Base-by-base conservation (phyloP, 2,329 filamentous ascomycete genomes). In the Fusarium coicis region DNA sequence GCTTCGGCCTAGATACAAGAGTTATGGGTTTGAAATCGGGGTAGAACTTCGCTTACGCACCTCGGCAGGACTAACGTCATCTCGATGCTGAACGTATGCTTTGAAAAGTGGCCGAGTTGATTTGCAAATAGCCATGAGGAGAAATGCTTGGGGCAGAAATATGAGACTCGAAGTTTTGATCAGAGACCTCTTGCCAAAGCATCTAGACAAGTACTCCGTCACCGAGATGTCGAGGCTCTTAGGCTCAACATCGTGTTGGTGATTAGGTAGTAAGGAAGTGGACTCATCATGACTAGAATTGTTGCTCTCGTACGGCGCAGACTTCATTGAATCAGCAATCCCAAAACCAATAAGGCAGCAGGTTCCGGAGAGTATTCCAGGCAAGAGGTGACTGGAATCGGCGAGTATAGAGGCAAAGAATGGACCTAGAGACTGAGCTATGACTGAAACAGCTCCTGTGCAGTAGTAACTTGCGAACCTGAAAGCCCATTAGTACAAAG, bases 31-130 rank as follows among this genome's bases (percentile, higher is more conserved):
- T 11, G 37, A 39, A 39, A 39, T 39, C 37, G 37, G 19, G 7
- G 37, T 7, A 39, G 10, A 39, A 39, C 11, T 21, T 40, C 5
- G 4, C 14, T 28, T 12, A 7, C 30, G 4, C 7, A 57, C 54
- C 39, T 57, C 28, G 12, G n/a, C 36, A 28, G 54, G 30, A 4
- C 23, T 47, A 21, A 34, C n/a, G 16, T 26, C 12, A 15, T 57
- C 54, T 36, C 40, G 34, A 16, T 57, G 40, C 28, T 57, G 54
- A 7, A 57, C 36, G 15, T 57, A 47, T 19, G n/a, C 26, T 57
- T 46, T 57, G 54, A 57, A 57, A 36, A 57, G 40, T 14, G 54
- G 54, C 19, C 54, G 54, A 28, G 54, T 57, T 21, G 54, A 57
- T 34, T 57, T 57, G 4, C 54, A 57, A 18, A 57, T 36, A 36